A percentile compares a stretch with the other conserved stretches of the same genome.
phyloP scores from a whole-genome alignment of 148 eudicot genomes.

The Mesembryanthemum crystallinum region DNA sequence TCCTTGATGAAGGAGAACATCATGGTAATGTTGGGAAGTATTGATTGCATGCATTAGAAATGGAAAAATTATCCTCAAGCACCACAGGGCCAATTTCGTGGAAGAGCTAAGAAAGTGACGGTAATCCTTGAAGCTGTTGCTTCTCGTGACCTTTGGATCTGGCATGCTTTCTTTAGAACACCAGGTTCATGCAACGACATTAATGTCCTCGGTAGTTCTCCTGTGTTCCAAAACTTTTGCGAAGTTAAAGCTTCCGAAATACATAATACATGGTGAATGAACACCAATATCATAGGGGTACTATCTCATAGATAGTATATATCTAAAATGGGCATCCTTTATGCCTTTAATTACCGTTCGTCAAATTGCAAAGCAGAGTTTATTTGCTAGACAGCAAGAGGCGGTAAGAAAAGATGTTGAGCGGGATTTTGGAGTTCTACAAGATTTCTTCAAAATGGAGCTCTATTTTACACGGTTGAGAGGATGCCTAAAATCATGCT shows the following conservation, averaged over 20 bases:
- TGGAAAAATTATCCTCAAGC: neutral
- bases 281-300: neutral
- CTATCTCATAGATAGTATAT: no score
- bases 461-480: neutral
- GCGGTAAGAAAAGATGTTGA: neutral
- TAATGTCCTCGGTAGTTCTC: neutral
- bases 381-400: neutral
- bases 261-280: neutral
- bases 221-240: neutral
- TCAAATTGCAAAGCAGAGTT: neutral
- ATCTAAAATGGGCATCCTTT: neutral
- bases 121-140: neutral
- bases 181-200: neutral
- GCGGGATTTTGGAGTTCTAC: neutral
- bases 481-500: neutral
- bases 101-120: neutral
- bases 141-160: neutral
- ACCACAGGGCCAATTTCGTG: neutral
- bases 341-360: neutral
- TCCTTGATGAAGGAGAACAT: neutral
- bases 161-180: neutral
- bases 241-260: neutral
- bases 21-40: neutral
- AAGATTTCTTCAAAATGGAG: neutral
- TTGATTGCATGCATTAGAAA: conserved; percentile 2